Base-by-base conservation (phyloP, 257 asterid genomes). In the Solanum paucissectum region DNA sequence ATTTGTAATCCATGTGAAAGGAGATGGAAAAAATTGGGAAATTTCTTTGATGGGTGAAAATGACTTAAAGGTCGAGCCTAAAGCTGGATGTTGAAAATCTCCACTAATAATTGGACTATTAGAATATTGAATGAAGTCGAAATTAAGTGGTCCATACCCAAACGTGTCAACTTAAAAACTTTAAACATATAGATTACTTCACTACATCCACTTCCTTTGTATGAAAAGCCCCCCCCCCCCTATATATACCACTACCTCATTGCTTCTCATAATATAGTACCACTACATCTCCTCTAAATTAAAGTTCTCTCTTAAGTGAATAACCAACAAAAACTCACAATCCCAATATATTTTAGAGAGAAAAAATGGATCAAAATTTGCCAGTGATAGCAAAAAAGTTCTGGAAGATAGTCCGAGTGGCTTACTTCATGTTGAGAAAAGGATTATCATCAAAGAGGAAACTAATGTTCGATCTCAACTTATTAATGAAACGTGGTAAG, bases 401-500 rank as follows among this genome's bases (percentile, higher is more conserved):
- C 40, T 79, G 86, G 86, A 90, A 88, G 25, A 86, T 62, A 12
- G 87, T 36, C 13, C 16, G 86, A 0, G 89, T 37, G 44, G 83
- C 52, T 14, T 76, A 21, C 18, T 87, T 66, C 83, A 87, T 91
- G 94, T 2, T 91, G 12, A 86, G 91, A 46, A 90, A 91, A 87
- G 92, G 92, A 60, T 85, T 91, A 49, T 88, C 55, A 92, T 94
- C 92, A 0, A 91, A 93, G 92, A 91, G 71, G 0, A 93, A 91
- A 40, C 11, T 91, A 32, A 34, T 91, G 52, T 84, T 90, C 13
- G 90, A 91, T 25, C 88, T 93, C 81, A 88, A 55, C 91, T 72
- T 86, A 75, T 84, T 93, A 71, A 71, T 93, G 37, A 91, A 91
- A 73, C 92, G 93, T 20, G 92, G 94, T 88, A 92, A 93, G 40